Evolutionary conservation across 148 eudicot species (phyloP), one percentile per base, ranked within the genome.

Genomic region (Rheum nobile): DNA sequence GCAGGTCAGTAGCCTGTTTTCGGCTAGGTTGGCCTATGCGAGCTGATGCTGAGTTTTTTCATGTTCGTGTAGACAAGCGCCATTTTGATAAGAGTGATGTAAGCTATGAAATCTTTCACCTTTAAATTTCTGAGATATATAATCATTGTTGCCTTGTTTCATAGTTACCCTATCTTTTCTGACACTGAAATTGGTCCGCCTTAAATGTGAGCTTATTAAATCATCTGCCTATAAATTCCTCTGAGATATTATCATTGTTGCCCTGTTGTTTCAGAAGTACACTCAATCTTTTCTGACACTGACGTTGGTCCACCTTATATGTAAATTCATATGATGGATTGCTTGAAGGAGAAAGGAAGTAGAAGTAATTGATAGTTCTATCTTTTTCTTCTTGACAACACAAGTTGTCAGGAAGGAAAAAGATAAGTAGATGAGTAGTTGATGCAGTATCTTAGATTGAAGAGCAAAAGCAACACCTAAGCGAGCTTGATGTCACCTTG

Each of bases 11-110:
- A 42, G 97, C 89, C 82, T 96, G 99, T 75, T 96, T 96, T 75
- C 90, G 93, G 26, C 82, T 96, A 72, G 95, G 97, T 78, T 96
- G 99, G 99, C 99, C 99, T 22, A 96, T 96, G 99, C 94, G 99
- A 43, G 94, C 88, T 70, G 95, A 88, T 83, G 96, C 94, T 54
- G 99, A 92, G 86, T 96, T 90, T 81, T 96, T 95, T 76, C 82
- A 85, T 76, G 75, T 52, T 73, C 21, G 84, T 16, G 46, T 48
- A 35, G 84, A 82, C 46, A 57, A 80, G 26, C 74, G 10, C 57
- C 75, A 16, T 28, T 72, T 65, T 16, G 70, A 65, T 71, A 96
- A 90, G 39, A 90, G 81, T 79, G 86, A 80, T 75, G 96, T 78
- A 65, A 87, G 99, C 70, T 34, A 31, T 16, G 32, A 34, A 32